Evolutionary conservation across 192 early-diverging fungal genomes (phyloP).

Genomic region (Thamnidium elegans): DNA sequence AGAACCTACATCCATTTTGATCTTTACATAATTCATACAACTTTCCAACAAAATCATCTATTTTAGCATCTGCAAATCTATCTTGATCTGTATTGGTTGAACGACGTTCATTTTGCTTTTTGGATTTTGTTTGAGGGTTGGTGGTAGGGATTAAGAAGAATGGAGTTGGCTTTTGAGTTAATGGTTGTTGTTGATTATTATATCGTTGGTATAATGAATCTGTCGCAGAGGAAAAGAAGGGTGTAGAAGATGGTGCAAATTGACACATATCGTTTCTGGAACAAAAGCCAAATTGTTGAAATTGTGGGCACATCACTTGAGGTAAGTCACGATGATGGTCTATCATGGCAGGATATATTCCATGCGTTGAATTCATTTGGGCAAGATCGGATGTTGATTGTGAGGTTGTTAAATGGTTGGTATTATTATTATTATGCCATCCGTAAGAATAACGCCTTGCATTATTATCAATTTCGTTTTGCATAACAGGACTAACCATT

Average conservation of each 20-base stretch:
- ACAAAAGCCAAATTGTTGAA: constrained; percentile 5
- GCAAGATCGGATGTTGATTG: too few relatives aligned
- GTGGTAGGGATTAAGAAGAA: constrained; percentile 23
- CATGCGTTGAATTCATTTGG: too few relatives aligned
- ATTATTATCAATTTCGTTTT: too few relatives aligned
- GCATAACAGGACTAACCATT: background rate
- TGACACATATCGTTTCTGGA: background rate
- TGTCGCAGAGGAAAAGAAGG: background rate
- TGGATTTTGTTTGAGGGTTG: constrained; percentile 2
- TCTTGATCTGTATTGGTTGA: constrained; percentile 42
- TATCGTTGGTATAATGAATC: constrained; percentile 16
- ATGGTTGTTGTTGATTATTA: background rate
- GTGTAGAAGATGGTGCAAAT: background rate
- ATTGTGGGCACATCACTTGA: background rate
- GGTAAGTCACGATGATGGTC: too few relatives aligned
- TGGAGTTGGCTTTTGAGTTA: background rate
- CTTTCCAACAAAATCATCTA: constrained; percentile 71
- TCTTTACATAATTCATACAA: constrained; percentile 82
- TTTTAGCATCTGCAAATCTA: constrained; percentile 59
- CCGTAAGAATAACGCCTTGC: background rate
- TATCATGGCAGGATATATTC: too few relatives aligned
- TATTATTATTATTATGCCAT: background rate
- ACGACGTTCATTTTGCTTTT: background rate
- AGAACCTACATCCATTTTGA: constrained; percentile 83
- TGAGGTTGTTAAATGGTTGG: background rate